These are phyloP conservation scores for Chrysoporthe austroafricana DNA, from an alignment of 2,329 filamentous ascomycete genomes.

Conservation along the genomic window DNA sequence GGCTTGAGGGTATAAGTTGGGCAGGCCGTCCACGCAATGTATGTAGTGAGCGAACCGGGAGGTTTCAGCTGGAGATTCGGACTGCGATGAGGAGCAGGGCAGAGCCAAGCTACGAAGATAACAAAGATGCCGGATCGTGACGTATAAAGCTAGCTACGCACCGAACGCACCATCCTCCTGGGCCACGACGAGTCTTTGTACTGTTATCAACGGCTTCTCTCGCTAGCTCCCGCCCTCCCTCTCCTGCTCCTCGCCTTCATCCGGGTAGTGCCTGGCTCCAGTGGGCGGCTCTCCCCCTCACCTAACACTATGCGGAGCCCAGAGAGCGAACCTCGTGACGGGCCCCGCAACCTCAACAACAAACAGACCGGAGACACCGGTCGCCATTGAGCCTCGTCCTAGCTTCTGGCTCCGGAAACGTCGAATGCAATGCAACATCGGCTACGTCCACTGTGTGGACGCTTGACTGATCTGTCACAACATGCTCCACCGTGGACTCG, in stretches of 20 bases:
- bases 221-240: neutral
- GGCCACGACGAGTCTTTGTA: neutral
- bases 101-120: neutral
- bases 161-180: neutral
- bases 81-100: neutral
- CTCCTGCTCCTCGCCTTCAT: neutral
- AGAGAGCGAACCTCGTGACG: neutral
- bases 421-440: slow-evolving; percentile 26
- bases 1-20: neutral
- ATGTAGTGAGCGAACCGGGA: neutral
- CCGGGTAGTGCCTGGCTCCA: no score
- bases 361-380: neutral
- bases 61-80: neutral
- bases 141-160: neutral
- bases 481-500: no score
- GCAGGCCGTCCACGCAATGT: neutral
- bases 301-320: neutral
- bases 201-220: neutral
- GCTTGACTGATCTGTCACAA: slow-evolving; percentile 14
- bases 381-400: slow-evolving; percentile 6
- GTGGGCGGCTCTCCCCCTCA: neutral
- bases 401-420: neutral
- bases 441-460: neutral
- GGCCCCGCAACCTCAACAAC: neutral
- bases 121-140: neutral